These are phyloP conservation scores for Amanita rubescens DNA, from an alignment of 768 basidiomycete genomes.

Conservation along the genomic window DNA sequence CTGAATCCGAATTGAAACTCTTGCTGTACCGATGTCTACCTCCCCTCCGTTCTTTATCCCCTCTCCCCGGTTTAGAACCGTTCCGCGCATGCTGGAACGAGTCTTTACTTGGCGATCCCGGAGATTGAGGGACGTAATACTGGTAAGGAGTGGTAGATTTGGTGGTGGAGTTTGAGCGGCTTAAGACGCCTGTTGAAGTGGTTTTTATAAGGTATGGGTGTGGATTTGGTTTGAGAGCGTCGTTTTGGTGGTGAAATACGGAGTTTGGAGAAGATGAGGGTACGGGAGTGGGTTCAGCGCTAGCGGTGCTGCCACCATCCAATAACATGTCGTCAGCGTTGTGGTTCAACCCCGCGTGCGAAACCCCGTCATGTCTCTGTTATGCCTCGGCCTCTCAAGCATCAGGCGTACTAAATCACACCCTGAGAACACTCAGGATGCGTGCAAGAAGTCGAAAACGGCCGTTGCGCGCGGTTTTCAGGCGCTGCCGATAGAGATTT, in stretches of 20 bases:
- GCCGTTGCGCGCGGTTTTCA: no score
- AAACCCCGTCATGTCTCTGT: not conserved
- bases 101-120: conserved; percentile 18
- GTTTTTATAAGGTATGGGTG: conserved; percentile 83
- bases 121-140: conserved; percentile 38
- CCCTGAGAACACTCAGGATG: not conserved
- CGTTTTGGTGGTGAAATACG: not conserved
- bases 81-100: conserved; percentile 2
- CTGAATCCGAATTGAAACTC: conserved; percentile 26
- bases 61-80: no score
- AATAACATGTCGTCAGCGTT: no score
- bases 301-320: no score
- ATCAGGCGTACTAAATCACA: no score
- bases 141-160: conserved; percentile 23
- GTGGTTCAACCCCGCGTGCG: no score
- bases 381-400: not conserved
- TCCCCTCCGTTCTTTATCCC: conserved; percentile 9
- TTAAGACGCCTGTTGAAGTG: conserved; percentile 62
- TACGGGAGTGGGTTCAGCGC: no score
- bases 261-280: no score
- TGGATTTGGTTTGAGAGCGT: conserved; percentile 39
- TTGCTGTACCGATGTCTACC: conserved; percentile 38
- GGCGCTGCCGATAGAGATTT: no score
- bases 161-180: conserved; percentile 54
- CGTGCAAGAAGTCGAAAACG: no score